Conservation (phyloP, 169 alveolate species). For the Pseudocohnilembus persalinus region DNA sequence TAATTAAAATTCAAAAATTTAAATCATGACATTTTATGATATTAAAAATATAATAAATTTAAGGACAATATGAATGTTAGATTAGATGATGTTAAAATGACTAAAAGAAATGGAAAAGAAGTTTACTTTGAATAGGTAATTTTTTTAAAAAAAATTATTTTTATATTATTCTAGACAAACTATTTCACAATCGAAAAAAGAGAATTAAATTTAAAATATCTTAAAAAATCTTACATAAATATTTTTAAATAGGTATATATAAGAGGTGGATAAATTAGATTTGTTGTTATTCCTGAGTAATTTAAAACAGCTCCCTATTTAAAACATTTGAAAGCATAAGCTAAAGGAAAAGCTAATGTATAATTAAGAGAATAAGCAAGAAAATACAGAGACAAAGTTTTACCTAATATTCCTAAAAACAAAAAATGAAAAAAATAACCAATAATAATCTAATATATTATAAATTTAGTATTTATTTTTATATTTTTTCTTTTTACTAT, state of each 20-base stretch:
- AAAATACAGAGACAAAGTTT: slow-evolving; percentile 26
- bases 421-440: not conserved
- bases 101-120: slow-evolving; percentile 96
- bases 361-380: slow-evolving; percentile 44
- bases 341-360: slow-evolving; percentile 30
- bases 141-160: not conserved
- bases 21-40: slow-evolving; percentile 49
- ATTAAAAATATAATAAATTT: slow-evolving; percentile 80
- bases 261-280: slow-evolving; percentile 95
- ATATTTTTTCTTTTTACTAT: too few relatives aligned
- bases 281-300: slow-evolving; percentile 98
- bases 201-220: not conserved
- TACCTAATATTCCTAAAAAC: not conserved
- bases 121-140: slow-evolving; percentile 78
- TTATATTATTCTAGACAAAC: not conserved
- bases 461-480: too few relatives aligned
- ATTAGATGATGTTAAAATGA: slow-evolving; percentile 96
- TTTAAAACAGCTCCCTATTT: slow-evolving; percentile 99
- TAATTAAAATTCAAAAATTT: not conserved
- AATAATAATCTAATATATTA: too few relatives aligned
- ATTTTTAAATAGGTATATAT: slow-evolving; percentile 81
- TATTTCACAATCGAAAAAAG: not conserved
- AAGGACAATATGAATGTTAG: slow-evolving; percentile 96
- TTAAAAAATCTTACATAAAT: not conserved
- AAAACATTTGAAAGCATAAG: slow-evolving; percentile 76